A percentile compares a stretch with the other conserved stretches of the same genome.
These are phyloP conservation scores for Elaeis oleifera DNA, from an alignment of 202 grass and related monocot genomes.

Conservation along the genomic window DNA sequence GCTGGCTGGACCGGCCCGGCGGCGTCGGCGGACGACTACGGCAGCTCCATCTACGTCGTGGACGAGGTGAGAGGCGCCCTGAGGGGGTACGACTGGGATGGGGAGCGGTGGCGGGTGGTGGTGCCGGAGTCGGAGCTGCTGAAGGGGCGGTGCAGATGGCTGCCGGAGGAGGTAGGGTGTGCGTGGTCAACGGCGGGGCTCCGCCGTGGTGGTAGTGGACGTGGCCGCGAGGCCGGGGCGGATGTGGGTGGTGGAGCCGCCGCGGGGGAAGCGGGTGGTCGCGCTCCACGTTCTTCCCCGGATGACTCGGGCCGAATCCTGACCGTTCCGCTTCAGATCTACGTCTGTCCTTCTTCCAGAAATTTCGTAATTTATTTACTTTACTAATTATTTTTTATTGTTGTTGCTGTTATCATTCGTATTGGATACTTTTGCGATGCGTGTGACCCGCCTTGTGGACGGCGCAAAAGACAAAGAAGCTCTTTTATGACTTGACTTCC, in stretches of 20 bases:
- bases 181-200: constrained; percentile 31
- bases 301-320: constrained; percentile 29
- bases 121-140: constrained; percentile 29
- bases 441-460: too few species aligned
- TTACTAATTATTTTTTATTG: too few species aligned
- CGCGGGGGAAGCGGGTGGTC: constrained; percentile 49
- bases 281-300: constrained; percentile 69
- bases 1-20: constrained; percentile 62
- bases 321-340: too few species aligned
- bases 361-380: too few species aligned
- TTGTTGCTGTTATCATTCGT: too few species aligned
- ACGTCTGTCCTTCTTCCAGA: too few species aligned
- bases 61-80: constrained; percentile 52
- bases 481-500: too few species aligned
- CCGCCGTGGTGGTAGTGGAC: constrained; percentile 46
- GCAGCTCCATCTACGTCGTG: constrained; percentile 38
- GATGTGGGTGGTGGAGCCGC: constrained; percentile 60
- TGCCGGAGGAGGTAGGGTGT: constrained; percentile 31
- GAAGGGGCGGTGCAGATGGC: constrained; percentile 51
- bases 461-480: too few species aligned
- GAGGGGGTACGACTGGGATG: constrained; percentile 37
- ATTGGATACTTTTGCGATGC: too few species aligned
- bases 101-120: constrained; percentile 51
- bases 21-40: constrained; percentile 9
- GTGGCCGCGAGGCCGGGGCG: constrained; percentile 3